Evolutionary conservation across 495 filamentous ascomycete genomes (phyloP), one percentile per base, ranked within the genome.

Genomic region (Penicillium tannophilum): DNA sequence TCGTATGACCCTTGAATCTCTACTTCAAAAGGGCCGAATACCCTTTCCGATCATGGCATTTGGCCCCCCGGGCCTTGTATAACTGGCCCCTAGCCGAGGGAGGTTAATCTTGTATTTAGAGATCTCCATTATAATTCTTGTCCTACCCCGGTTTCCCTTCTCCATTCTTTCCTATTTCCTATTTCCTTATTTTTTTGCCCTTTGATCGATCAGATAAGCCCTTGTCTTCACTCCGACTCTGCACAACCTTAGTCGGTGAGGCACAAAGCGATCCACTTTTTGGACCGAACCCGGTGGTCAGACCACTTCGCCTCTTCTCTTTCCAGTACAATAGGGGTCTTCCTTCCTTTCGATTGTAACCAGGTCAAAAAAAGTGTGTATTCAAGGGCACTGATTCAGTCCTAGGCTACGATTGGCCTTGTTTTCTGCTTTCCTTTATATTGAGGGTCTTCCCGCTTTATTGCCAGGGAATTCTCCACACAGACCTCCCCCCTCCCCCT

Each of bases 221-320:
- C 17, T 6, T 4, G 6, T 11, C 14, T 31, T 26, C 4, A 17
- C 23, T 41, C 31, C 20, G n/a, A 36, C 5, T 23, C 33, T 36
- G 30, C 31, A 52, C 50, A 54, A 28, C 52, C 5, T 3, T 28
- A 46, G 53, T 55, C 53, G 46, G 47, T 58, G 36, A 44, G 56
- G 54, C 44, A 52, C 19, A 28, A 54, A 52, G 44, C 50, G 60
- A 36, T 63, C 60, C 61, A 63, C 61, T 66, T 58, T 52, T 30
- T 20, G 8, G 28, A 56, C 60, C 57, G 60, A 58, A n/a, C 52
- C 54, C 58, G 53, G 41, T 58, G 61, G 48, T 66, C 64, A 63
- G 64, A 66, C 64, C 64, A 66, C 64, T 66, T 63, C 61, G 64
- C 51, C 64, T 66, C 50, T 55, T 62, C 57, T 50, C 47, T 59